Evolutionary conservation across 768 basidiomycete species (phyloP), one percentile per base, ranked within the genome.

Genomic region (Paxillus rubicundulus): DNA sequence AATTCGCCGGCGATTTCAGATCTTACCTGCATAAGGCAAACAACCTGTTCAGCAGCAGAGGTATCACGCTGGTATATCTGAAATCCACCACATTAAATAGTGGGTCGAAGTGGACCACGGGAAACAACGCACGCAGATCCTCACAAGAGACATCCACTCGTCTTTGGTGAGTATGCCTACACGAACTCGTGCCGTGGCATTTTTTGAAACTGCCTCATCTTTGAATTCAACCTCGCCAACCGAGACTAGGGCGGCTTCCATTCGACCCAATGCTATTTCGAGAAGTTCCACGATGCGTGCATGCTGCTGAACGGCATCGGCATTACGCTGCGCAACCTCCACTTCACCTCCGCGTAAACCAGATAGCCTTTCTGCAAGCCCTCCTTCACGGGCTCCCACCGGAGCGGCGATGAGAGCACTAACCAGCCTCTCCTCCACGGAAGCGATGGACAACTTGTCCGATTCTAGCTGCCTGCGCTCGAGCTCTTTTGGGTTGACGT

Each of bases 141-240:
- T 73, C 3, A 87, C 68, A 5, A 87, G 67, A 1, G 81, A 77
- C 39, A 77, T 70, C 70, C 80, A 83, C 62, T 89, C 85, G 9
- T 66, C 55, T 16, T 68, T 43, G 0, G 84, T 77, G 17, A 87
- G 62, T 9, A 84, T 49, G 14, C 74, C 71, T 3, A 81, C 60
- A 16, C 79, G 76, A 17, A 82, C 57, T 21, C 50, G 45, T 27
- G 27, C 16, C 65, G 53, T 7, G 56, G 50, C 17, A n/a, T 20
- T n/a, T 57, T 28, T 52, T 20, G 32, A 30, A 10, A 21, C 36
- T 24, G 17, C 28, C 46, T 39, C n/a, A 33, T 9, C 24, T 43
- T 17, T 33, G 39, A 5, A 28, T 50, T 17, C 14, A 9, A 40
- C 18, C 47, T 43, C 30, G 50, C 59, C 40, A 50, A 45, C 45